Evolutionary conservation across 345 rosid species (phyloP).

Genomic region (Nephelium lappaceum): DNA sequence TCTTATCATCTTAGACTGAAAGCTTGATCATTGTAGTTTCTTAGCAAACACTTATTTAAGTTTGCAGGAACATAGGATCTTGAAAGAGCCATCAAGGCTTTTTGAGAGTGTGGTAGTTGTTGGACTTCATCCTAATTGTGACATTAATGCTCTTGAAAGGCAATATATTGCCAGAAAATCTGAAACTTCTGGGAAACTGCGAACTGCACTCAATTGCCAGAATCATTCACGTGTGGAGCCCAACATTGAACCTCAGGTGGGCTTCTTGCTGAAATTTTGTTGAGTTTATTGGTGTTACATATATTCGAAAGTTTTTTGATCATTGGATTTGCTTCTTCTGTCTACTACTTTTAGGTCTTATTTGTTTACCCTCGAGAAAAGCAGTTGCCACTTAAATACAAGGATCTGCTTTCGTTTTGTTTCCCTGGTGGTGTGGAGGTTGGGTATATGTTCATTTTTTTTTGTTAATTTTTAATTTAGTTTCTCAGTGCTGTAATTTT

Average conservation of each 20-base stretch:
- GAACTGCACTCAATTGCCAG: conserved; percentile 54
- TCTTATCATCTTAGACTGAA: not conserved
- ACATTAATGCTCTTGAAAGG: conserved; percentile 74
- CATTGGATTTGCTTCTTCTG: conserved; percentile 20
- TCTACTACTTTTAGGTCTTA: conserved; percentile 62
- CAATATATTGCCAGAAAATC: conserved; percentile 55
- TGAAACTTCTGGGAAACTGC: conserved; percentile 69
- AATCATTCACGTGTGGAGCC: conserved; percentile 79
- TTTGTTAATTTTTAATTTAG: not conserved
- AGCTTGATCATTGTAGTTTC: conserved; percentile 10
- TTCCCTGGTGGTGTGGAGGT: conserved; percentile 97
- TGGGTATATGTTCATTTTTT: conserved; percentile 6
- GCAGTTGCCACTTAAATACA: conserved; percentile 73
- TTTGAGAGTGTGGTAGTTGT: conserved; percentile 94
- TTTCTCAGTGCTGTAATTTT: not conserved
- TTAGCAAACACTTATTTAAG: conserved; percentile 25
- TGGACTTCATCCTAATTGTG: conserved; percentile 93
- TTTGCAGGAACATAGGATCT: conserved; percentile 78
- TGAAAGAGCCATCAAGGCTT: conserved; percentile 80
- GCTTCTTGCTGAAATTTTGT: conserved; percentile 12
- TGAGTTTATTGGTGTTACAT: not conserved
- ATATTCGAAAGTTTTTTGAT: not conserved
- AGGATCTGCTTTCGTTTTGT: conserved; percentile 93
- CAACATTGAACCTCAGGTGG: conserved; percentile 84
- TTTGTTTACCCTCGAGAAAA: conserved; percentile 92